Conservation (phyloP, 306 rosid genomes). For the Begonia peltatifolia region DNA sequence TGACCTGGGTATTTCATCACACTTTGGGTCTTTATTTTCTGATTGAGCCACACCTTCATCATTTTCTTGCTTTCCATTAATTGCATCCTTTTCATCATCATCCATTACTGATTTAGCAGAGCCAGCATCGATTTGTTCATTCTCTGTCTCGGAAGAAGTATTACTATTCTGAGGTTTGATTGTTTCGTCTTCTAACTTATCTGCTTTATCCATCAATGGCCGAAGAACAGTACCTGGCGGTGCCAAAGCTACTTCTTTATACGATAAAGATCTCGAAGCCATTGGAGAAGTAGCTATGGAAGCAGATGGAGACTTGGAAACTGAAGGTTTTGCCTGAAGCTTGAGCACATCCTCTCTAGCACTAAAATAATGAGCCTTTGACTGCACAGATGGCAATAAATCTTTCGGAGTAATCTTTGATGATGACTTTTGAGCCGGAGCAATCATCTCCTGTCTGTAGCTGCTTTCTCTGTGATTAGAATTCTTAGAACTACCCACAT, state of each 20-base stretch:
- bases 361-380: conserved; percentile 25
- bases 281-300: conserved; percentile 38
- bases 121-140: conserved; percentile 25
- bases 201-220: conserved; percentile 42
- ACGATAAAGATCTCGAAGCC: conserved; percentile 73
- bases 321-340: conserved; percentile 23
- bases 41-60: conserved; percentile 17
- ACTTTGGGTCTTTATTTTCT: conserved; percentile 30
- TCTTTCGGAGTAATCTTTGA: conserved; percentile 21
- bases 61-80: conserved; percentile 17
- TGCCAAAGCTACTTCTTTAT: conserved; percentile 94
- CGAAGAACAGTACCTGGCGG: conserved; percentile 80
- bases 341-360: conserved; percentile 24
- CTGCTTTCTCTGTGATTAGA: conserved; percentile 29
- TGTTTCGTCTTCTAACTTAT: conserved; percentile 17
- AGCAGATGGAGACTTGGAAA: conserved; percentile 28
- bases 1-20: conserved; percentile 29
- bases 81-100: conserved; percentile 22
- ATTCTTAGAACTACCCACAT: conserved; percentile 21
- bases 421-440: conserved; percentile 26
- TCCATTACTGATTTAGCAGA: conserved; percentile 22
- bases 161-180: conserved; percentile 25
- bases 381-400: conserved; percentile 26
- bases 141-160: conserved; percentile 15
- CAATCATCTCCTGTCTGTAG: conserved; percentile 27